Conservation (phyloP, 306 rosid species). For the Pterocarpus macrocarpus region DNA sequence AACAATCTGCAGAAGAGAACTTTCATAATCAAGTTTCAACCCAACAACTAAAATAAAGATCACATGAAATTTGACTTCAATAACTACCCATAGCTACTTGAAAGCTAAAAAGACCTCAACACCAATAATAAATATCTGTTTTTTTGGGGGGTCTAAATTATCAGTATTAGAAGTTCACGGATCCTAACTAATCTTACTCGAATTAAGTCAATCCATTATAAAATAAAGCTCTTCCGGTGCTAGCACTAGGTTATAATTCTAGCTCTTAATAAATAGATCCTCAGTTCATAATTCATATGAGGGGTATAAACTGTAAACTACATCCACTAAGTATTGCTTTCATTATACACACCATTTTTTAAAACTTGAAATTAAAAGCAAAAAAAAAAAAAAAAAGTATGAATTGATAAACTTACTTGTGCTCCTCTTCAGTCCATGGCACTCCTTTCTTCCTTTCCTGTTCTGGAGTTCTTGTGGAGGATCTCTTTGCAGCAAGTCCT, state of each 20-base stretch:
- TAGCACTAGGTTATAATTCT: not conserved
- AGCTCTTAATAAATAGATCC: slow-evolving; percentile 24
- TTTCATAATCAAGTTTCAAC: slow-evolving; percentile 40
- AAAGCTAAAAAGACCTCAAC: not conserved
- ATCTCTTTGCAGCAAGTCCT: slow-evolving; percentile 67
- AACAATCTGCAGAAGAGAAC: slow-evolving; percentile 64
- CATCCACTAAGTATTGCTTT: slow-evolving; percentile 31
- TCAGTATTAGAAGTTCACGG: too few species aligned
- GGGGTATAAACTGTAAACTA: slow-evolving; percentile 11
- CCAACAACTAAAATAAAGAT: not conserved
- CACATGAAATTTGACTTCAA: slow-evolving; percentile 3
- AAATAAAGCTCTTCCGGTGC: not conserved
- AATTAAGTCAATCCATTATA: too few species aligned
- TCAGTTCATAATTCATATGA: not conserved
- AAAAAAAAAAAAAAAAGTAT: slow-evolving; percentile 5
- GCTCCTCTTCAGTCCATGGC: slow-evolving; percentile 98
- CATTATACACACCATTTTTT: not conserved
- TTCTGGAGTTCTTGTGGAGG: slow-evolving; percentile 65
- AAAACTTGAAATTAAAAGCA: not conserved
- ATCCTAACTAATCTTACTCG: too few species aligned
- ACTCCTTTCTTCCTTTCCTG: slow-evolving; percentile 92
- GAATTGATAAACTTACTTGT: slow-evolving; percentile 63
- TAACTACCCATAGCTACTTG: slow-evolving; percentile 2
- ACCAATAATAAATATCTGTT: slow-evolving; percentile 8
- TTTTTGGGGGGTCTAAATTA: too few species aligned